phyloP scores from a whole-genome alignment of 352 stramenopile genomes.

The Peronosclerospora sorghi region DNA sequence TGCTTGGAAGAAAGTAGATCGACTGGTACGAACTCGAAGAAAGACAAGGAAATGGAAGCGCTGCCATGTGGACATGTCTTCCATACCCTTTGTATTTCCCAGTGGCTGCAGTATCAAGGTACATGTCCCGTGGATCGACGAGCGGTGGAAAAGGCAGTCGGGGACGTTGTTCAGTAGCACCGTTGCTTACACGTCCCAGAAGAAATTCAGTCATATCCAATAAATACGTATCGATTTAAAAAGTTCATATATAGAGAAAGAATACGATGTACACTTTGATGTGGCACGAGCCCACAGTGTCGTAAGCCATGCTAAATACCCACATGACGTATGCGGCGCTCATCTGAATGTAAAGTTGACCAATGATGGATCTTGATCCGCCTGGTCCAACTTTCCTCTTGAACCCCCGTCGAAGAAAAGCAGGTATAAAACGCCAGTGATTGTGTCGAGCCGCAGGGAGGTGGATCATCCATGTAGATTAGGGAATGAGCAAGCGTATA shows the following conservation, averaged over 20 bases:
- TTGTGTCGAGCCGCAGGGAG: background rate
- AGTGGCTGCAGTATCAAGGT: conserved; percentile 23
- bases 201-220: too few relatives aligned
- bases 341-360: background rate
- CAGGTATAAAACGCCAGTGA: background rate
- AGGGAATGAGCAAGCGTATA: background rate
- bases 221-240: too few relatives aligned
- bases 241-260: too few relatives aligned
- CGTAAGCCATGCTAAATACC: background rate
- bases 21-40: background rate
- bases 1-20: conserved; percentile 15
- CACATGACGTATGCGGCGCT: background rate
- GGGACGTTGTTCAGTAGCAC: too few relatives aligned
- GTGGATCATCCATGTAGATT: background rate
- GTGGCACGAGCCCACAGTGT: too few relatives aligned
- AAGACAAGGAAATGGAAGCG: conserved; percentile 5
- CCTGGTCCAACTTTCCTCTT: background rate
- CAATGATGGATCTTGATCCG: background rate
- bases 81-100: conserved; percentile 21
- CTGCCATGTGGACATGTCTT: conserved; percentile 34
- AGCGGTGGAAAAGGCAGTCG: too few relatives aligned
- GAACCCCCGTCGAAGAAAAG: background rate
- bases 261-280: too few relatives aligned
- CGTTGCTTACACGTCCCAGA: too few relatives aligned
- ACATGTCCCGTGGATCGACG: conserved; percentile 27